Base-by-base conservation (phyloP, 78 protist genomes). In the Dictyostelium purpureum region DNA sequence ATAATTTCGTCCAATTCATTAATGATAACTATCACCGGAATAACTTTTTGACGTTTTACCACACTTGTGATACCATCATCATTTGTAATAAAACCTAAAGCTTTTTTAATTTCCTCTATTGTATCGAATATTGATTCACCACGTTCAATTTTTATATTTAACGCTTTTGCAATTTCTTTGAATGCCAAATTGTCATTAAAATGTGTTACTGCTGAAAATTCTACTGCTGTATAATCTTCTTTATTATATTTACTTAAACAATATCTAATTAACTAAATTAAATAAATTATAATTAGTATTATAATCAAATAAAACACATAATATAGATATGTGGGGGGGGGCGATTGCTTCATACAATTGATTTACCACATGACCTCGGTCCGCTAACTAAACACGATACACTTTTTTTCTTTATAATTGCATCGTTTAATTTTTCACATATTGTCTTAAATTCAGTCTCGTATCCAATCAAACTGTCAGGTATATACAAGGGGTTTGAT, bases 1-100 rank as follows among this genome's bases (percentile, higher is more conserved):
- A 73, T 35, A 61, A 83, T 66, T 9, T 33, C 6, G 12, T 83
- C 82, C 24, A 83, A 83, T 26, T 83, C 82, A 16, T 83, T 81
- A 33, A 83, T 73, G 21, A 83, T 33, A 2, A 83, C 12, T 0
- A 83, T 47, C 4, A 83, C 43, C 18, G 91, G 81, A 57, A 40
- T 59, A 14, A 3, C 1, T 9, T 31, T 6, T 28, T 7, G 40
- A 49, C 14, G 45, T 37, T 18, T 67, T 63, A 71, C 43, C n/a
- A 38, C 10, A 21, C 26, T 19, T 6, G 51, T 10, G 31, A 70
- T 49, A 7, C 24, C 28, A 24, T n/a, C 24, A 40, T 83, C 67
- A 12, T 33, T 28, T 63, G 40, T 63, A 0, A 70, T 73, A 21
- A 73, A 66, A 71, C 81, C 81, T 6, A 83, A 33, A 21, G 49